These are phyloP conservation scores for Russula sp. DNA, from an alignment of 768 basidiomycete genomes.

Conservation along the genomic window DNA sequence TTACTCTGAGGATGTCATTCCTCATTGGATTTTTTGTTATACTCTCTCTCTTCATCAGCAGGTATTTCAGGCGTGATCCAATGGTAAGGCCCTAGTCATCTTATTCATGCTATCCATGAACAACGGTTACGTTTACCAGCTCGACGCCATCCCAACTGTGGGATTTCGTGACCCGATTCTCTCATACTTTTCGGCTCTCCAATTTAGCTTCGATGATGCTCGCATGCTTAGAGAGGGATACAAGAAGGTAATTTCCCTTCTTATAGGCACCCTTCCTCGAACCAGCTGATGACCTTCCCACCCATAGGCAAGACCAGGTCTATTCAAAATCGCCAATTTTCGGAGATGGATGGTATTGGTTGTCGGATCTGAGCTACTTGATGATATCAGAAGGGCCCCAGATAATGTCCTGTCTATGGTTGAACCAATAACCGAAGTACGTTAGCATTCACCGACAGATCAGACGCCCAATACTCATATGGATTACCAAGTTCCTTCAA, in stretches of 20 bases:
- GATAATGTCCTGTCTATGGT: not conserved
- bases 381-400: not conserved
- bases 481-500: not conserved
- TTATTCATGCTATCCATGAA: not conserved
- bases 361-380: not conserved
- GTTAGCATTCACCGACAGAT: not conserved
- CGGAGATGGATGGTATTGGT: not conserved
- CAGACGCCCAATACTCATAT: not conserved
- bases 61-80: not conserved
- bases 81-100: not conserved
- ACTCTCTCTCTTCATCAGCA: not conserved
- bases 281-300: not conserved
- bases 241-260: not conserved
- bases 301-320: not conserved
- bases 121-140: not conserved
- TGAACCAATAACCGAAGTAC: not conserved
- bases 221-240: constrained; percentile 3
- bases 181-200: constrained; percentile 31
- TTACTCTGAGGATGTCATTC: not conserved
- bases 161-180: constrained; percentile 30
- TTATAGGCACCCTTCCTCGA: not conserved
- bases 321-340: constrained; percentile 3
- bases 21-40: not conserved
- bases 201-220: not conserved
- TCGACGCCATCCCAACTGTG: not conserved